A percentile compares a stretch with the other conserved stretches of the same genome.
Conservation (phyloP, 2,329 filamentous ascomycete species). For the Diaporthe nobilis region DNA sequence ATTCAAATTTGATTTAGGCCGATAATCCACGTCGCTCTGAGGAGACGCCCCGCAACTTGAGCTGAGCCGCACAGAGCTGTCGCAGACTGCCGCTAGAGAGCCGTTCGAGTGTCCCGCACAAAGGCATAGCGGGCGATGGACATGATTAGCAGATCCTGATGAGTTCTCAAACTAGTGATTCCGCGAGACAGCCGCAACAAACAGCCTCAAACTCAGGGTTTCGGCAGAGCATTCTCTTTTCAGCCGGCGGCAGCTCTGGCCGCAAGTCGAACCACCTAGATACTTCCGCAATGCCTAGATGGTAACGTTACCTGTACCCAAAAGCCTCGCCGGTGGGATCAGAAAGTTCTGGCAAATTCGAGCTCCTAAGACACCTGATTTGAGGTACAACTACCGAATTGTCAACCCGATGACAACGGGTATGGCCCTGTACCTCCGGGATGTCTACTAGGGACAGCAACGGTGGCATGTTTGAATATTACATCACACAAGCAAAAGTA, state of each 20-base stretch:
- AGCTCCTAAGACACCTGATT: not conserved
- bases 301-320: not conserved
- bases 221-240: not conserved
- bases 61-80: not conserved
- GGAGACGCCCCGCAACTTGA: not conserved
- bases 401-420: not conserved
- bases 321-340: not conserved
- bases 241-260: not conserved
- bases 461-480: too few species aligned
- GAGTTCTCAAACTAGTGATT: not conserved
- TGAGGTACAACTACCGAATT: not conserved
- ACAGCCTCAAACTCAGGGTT: too few species aligned
- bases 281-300: not conserved
- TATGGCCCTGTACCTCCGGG: not conserved
- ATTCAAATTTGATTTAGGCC: not conserved
- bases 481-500: too few species aligned
- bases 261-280: not conserved
- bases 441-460: not conserved
- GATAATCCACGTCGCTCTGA: not conserved
- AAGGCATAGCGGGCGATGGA: not conserved
- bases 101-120: not conserved
- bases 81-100: not conserved
- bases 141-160: not conserved
- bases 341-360: not conserved
- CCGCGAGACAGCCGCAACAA: too few species aligned